Base-by-base conservation (phyloP, 441 rosid genomes). In the Macaranga tanarius region DNA sequence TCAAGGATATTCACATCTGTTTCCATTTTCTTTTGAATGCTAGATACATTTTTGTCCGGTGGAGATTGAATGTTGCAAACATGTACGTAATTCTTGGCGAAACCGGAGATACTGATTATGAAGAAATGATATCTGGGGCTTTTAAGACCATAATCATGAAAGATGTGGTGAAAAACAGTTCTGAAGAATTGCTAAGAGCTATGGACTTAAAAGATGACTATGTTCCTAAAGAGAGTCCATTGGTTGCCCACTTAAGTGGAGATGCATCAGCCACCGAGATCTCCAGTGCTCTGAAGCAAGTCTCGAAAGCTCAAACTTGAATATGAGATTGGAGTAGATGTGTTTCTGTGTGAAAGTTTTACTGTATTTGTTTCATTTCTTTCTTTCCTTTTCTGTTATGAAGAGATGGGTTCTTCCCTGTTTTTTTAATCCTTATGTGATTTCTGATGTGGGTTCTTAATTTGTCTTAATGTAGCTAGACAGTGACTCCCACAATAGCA, bases 41-140 rank as follows among this genome's bases (percentile, higher is more conserved):
- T 11, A 91, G 99, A 75, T 95, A 92, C 85, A 83, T 95, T 60
- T 92, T 92, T 3, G 98, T 95, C 11, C 95, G 98, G 0, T 95
- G 99, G 99, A 87, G 97, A 82, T 63, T 91, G 80, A 92, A 89
- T 61, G 95, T 92, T 6, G 86, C 93, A 17, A 89, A 89, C 78
- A 91, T 95, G 99, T 86, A 78, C 44, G 95, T 92, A 10, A 75
- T 95, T 69, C 89, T 89, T 2, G 98, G 99, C 0, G 99, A 92
- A 77, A 83, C 74, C 0, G 98, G 99, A 1, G 99, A 95, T 81
- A 91, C 93, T 0, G 99, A 95, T 75, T 88, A 90, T 3, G 97
- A 95, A 67, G 95, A 92, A 54, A 68, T 95, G 82, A 90, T 92
- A 48, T 84, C 95, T 0, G 99, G 99, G 4, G 81, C 93, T 20